Percentiles rank a stretch among this genome's conserved stretches.
Conservation (phyloP, 371 early-diverging fungal genomes). For the Mucor racemosus region DNA sequence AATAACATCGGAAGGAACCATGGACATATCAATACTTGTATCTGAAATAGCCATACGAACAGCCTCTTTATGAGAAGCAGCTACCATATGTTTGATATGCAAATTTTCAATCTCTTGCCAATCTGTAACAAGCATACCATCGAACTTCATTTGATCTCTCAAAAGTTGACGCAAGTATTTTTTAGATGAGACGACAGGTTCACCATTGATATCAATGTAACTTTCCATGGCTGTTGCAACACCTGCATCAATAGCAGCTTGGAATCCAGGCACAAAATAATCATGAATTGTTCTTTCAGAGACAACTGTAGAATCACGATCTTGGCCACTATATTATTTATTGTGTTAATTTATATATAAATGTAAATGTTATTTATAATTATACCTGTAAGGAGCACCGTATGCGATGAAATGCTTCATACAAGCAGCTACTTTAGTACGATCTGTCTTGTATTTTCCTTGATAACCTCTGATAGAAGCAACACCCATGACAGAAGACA, state of each 20-base stretch:
- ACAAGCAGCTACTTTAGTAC: slow-evolving; percentile 58
- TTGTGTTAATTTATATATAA: not conserved
- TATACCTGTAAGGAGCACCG: slow-evolving; percentile 40
- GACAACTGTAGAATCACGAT: slow-evolving; percentile 64
- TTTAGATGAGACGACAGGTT: slow-evolving; percentile 61
- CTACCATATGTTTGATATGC: slow-evolving; percentile 55
- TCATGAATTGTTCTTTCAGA: slow-evolving; percentile 65
- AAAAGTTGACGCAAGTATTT: slow-evolving; percentile 61
- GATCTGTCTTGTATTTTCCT: slow-evolving; percentile 64
- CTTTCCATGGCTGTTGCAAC: slow-evolving; percentile 74
- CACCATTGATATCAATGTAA: slow-evolving; percentile 71
- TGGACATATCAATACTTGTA: slow-evolving; percentile 70
- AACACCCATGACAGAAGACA: slow-evolving; percentile 58
- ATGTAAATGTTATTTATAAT: not conserved
- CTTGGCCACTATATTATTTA: slow-evolving; percentile 52
- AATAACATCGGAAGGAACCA: slow-evolving; percentile 60
- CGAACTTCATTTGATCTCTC: slow-evolving; percentile 61
- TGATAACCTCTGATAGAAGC: slow-evolving; percentile 66
- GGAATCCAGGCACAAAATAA: slow-evolving; percentile 67
- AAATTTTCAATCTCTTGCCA: slow-evolving; percentile 70
- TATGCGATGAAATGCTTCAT: slow-evolving; percentile 58
- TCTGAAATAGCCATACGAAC: slow-evolving; percentile 49
- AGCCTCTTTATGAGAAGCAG: slow-evolving; percentile 52
- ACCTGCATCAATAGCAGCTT: slow-evolving; percentile 67
- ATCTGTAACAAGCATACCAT: slow-evolving; percentile 71